phyloP scores from a whole-genome alignment of 1,284 basidiomycete genomes.

The Boletus sp. region DNA sequence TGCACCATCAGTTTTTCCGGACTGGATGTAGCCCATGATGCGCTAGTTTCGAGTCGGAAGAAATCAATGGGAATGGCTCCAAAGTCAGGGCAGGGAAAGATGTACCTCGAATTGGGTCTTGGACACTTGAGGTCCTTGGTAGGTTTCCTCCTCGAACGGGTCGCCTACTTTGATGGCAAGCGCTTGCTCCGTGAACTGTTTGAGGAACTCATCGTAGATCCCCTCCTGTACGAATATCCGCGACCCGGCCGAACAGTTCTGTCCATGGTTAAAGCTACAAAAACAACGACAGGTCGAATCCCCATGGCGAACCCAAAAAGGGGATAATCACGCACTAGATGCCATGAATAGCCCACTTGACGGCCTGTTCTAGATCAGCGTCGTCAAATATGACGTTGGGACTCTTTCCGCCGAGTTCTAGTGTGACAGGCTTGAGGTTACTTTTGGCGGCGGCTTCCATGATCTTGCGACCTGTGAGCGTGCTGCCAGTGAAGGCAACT shows the following conservation, averaged over 20 bases:
- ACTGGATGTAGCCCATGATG: conserved; percentile 15
- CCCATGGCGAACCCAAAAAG: not conserved
- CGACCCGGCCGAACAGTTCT: conserved; percentile 68
- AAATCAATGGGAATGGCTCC: not conserved
- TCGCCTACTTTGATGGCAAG: conserved; percentile 57
- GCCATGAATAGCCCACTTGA: conserved; percentile 65
- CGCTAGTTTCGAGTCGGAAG: not conserved
- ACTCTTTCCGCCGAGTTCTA: conserved; percentile 76
- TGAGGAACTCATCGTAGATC: conserved; percentile 62
- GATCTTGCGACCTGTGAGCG: conserved; percentile 68
- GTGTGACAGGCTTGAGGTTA: conserved; percentile 70
- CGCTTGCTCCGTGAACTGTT: conserved; percentile 47
- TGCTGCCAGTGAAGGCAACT: conserved; percentile 53
- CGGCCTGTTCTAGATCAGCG: conserved; percentile 58
- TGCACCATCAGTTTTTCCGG: conserved; percentile 35
- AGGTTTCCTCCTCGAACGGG: conserved; percentile 61
- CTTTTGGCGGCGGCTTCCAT: conserved; percentile 63
- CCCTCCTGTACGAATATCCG: conserved; percentile 67
- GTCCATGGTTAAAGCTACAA: conserved; percentile 63
- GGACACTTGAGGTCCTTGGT: conserved; percentile 76
- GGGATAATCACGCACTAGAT: conserved; percentile 42
- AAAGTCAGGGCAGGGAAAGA: not conserved
- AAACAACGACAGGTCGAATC: not conserved
- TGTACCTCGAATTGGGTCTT: conserved; percentile 44
- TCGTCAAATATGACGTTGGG: conserved; percentile 60